These are phyloP conservation scores for Leishmania tarentolae DNA, from an alignment of 208 protist species.

Conservation along the genomic window DNA sequence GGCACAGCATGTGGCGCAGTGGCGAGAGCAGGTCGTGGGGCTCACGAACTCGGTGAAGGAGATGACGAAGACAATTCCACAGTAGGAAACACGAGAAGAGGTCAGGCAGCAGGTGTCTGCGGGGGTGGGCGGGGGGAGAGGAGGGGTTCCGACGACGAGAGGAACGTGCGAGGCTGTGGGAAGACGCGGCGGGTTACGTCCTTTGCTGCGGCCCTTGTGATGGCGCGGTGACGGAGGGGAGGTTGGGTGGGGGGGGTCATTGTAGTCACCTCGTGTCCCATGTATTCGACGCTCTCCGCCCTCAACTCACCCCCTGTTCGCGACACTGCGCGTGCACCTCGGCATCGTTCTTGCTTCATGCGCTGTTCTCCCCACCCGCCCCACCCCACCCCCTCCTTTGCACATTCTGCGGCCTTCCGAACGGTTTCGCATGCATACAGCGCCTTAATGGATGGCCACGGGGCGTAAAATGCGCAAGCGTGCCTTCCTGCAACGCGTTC, in stretches of 20 bases:
- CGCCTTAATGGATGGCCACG: neutral
- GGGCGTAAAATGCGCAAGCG: neutral
- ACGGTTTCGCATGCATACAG: neutral
- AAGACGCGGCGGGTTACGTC: neutral
- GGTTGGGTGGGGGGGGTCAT: too few relatives aligned
- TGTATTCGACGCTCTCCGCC: neutral
- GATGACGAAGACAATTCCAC: constrained; percentile 36
- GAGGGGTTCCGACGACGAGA: too few relatives aligned
- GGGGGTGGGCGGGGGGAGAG: too few relatives aligned
- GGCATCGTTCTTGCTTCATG: constrained; percentile 8
- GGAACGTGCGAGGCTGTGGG: neutral
- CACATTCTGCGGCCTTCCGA: neutral
- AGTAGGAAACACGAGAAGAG: constrained; percentile 6
- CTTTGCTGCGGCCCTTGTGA: neutral
- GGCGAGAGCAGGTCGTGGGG: constrained; percentile 66
- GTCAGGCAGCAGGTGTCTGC: neutral
- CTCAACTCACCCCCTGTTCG: neutral
- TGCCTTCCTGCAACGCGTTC: neutral
- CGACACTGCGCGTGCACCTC: neutral
- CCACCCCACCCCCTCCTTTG: constrained; percentile 10
- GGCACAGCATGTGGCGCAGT: constrained; percentile 64
- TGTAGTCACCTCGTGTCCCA: neutral
- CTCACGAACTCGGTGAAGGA: constrained; percentile 52
- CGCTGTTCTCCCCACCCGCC: neutral
- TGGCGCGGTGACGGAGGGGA: too few relatives aligned